These are phyloP conservation scores for Seminavis robusta DNA, from an alignment of 108 stramenopile species.

Conservation along the genomic window DNA sequence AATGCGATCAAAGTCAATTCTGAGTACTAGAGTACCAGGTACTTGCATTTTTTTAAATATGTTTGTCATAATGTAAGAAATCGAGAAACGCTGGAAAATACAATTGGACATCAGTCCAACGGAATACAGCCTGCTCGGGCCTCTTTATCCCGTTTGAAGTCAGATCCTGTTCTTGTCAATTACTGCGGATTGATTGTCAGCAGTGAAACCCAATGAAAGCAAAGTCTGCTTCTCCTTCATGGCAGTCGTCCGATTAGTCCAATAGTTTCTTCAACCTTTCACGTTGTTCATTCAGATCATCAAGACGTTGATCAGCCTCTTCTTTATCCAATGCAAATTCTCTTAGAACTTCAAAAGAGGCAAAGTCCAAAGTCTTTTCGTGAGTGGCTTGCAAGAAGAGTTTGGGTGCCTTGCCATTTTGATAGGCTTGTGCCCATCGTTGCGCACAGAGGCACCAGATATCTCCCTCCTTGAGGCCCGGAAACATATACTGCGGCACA, in stretches of 20 bases:
- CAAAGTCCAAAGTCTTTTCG: constrained; percentile 74
- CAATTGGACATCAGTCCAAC: no score
- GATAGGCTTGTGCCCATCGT: constrained; percentile 79
- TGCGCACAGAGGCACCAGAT: constrained; percentile 87
- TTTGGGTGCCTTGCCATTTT: constrained; percentile 61
- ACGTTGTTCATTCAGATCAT: constrained; percentile 53
- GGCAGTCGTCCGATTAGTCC: no score
- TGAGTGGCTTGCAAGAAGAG: constrained; percentile 71
- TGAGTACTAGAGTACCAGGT: no score
- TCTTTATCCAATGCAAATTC: constrained; percentile 60
- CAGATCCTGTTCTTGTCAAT: no score
- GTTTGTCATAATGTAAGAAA: no score
- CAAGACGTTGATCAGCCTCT: constrained; percentile 44
- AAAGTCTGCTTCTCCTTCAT: no score
- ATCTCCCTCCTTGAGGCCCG: constrained; percentile 78
- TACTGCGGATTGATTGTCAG: no score
- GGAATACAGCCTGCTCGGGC: no score
- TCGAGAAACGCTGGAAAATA: no score
- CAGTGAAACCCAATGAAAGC: background rate
- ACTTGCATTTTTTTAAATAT: no score
- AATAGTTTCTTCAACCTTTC: constrained; percentile 46
- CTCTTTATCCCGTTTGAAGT: no score
- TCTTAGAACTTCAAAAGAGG: constrained; percentile 45
- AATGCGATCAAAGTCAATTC: no score
- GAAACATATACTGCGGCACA: constrained; percentile 69